Conservation (phyloP, 148 eudicot genomes). For the Salicornia ramosissima region DNA sequence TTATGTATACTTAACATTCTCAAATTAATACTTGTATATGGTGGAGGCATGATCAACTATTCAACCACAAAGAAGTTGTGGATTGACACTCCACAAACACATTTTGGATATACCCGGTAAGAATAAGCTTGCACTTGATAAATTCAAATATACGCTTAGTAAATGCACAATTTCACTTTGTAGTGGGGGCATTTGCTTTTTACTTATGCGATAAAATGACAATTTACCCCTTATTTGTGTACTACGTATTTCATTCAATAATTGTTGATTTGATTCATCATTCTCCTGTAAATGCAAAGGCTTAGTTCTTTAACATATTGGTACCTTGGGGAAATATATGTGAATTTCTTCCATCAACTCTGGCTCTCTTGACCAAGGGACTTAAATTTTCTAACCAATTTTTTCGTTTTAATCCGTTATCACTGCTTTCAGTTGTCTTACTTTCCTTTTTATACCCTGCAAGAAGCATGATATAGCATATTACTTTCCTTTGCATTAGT, state of each 20-base stretch:
- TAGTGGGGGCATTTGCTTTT: no score
- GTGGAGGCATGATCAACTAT: no score
- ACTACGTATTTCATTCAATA: not conserved
- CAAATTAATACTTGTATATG: no score
- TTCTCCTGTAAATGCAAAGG: not conserved
- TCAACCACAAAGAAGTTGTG: no score
- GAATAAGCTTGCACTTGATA: no score
- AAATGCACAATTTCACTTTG: no score
- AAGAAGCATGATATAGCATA: conserved; percentile 9
- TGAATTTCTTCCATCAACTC: conserved; percentile 23
- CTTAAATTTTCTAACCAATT: conserved; percentile 27
- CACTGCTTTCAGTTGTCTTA: conserved; percentile 4
- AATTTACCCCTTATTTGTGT: no score
- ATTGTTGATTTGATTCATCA: not conserved
- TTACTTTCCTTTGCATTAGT: not conserved
- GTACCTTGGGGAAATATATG: conserved; percentile 17
- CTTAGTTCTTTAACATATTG: not conserved
- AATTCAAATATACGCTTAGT: no score
- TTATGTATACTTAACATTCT: no score
- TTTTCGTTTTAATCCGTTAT: conserved; percentile 47
- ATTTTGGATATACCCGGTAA: no score
- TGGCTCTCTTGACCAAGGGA: conserved; percentile 39
- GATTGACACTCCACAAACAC: no score
- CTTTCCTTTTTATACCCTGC: conserved; percentile 21
- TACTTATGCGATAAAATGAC: no score